Percentiles rank a stretch among this genome's conserved stretches.
These are phyloP conservation scores for Trypanosoma platydactyli DNA, from an alignment of 208 protist genomes.

Conservation along the genomic window DNA sequence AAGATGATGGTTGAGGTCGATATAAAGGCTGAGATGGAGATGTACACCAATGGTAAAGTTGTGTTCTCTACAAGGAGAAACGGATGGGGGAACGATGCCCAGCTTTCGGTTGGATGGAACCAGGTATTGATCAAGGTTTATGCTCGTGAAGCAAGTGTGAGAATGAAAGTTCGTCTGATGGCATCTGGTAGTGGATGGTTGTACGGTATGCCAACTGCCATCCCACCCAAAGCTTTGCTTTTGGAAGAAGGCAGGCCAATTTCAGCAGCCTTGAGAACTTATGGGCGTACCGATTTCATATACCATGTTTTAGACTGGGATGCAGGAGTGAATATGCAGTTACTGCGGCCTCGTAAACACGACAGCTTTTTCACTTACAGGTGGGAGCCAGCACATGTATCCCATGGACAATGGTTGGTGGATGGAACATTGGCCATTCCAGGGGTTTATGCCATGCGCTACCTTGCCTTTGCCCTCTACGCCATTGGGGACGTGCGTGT, in stretches of 20 bases:
- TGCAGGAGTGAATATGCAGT: background rate
- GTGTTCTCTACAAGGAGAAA: background rate
- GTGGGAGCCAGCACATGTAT: background rate
- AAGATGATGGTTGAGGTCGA: background rate
- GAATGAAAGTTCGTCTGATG: conserved; percentile 12
- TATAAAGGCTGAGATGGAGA: background rate
- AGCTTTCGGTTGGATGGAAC: conserved; percentile 9
- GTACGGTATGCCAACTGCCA: background rate
- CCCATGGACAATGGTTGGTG: conserved; percentile 9
- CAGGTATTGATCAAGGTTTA: conserved; percentile 6
- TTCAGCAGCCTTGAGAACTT: conserved; percentile 4
- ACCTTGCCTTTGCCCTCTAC: conserved; percentile 9
- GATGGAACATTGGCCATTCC: background rate
- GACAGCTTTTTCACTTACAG: background rate
- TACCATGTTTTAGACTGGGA: background rate
- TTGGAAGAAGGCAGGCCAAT: conserved; percentile 14
- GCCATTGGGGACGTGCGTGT: background rate
- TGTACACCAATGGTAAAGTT: conserved; percentile 3
- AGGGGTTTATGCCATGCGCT: conserved; percentile 6
- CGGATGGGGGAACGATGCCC: background rate
- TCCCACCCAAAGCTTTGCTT: background rate
- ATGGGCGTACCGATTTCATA: background rate
- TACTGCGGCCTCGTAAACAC: background rate
- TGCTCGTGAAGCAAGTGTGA: background rate
- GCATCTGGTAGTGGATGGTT: background rate